Evolutionary conservation across 83 land plant species (phyloP), one percentile per base, ranked within the genome.

Genomic region (Diphasiastrum complanatum): DNA sequence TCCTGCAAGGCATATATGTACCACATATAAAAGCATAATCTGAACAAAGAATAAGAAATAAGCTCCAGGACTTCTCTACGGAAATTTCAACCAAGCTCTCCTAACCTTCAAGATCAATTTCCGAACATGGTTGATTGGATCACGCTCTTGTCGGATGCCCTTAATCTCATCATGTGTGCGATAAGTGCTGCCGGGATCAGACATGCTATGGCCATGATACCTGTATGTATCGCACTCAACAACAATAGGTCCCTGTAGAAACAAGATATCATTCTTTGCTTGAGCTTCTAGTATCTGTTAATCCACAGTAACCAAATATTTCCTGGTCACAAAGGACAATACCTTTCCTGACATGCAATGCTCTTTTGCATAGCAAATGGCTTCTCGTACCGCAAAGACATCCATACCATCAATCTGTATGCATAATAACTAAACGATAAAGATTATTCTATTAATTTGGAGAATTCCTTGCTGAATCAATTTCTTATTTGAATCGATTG

Each of bases 191-290:
- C 80, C 80, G 24, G 80, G 80, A 58, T 77, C 80, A 12, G 80
- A 77, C 80, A 77, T 77, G 60, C 78, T 73, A 49, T 77, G 80
- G 6, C 80, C 80, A 63, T 77, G 80, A 40, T 77, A 77, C 50
- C 73, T 33, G 50, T 77, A 77, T 25, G 80, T 77, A 38, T 77
- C 80, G 30, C 65, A 54, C 60, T 77, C 80, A 50, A 77, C 23
- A 53, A 69, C 65, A 37, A 75, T 75, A 27, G 78, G 78, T 2
- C 78, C 78, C 78, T 75, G 68, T 35, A 5, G 4, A 64, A 41
- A 24, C 3, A 23, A 26, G 2, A 27, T 25, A 25, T 19, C 43
- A 54, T 23, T 25, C 5, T 5, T 20, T 12, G 51, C 5, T 49
- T 10, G 51, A 22, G 16, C 19, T 10, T 11, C 5, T 22, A 49